A percentile compares a stretch with the other conserved stretches of the same genome.
Evolutionary conservation across 805 yeast species (phyloP).

Genomic region (Spencermartinsiella europaea): DNA sequence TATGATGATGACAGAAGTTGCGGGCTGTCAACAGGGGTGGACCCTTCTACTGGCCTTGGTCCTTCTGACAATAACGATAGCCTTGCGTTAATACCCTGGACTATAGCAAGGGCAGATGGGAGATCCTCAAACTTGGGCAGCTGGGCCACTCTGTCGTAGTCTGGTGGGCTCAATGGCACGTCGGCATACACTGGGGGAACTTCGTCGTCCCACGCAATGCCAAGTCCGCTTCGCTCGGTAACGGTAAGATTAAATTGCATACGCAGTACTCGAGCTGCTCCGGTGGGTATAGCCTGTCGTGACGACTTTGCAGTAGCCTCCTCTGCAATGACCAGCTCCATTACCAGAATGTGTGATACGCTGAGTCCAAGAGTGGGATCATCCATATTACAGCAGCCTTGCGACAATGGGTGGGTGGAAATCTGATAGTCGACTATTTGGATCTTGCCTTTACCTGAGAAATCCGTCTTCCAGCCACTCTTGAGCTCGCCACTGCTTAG

Average conservation of each 20-base stretch:
- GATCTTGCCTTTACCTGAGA: conserved; percentile 67
- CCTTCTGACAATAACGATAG: background rate
- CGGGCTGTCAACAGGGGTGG: background rate
- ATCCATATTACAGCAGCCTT: conserved; percentile 71
- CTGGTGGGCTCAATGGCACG: conserved; percentile 85
- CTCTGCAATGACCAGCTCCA: conserved; percentile 93
- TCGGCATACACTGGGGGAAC: conserved; percentile 96
- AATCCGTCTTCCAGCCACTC: conserved; percentile 95
- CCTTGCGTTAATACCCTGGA: conserved; percentile 17
- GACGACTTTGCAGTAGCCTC: conserved; percentile 41
- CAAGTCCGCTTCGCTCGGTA: conserved; percentile 90
- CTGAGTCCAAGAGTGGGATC: conserved; percentile 76
- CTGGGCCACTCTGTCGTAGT: conserved; percentile 42
- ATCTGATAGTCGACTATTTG: conserved; percentile 45
- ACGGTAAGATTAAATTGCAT: conserved; percentile 87
- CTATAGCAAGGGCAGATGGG: conserved; percentile 9
- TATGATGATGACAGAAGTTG: too few species aligned
- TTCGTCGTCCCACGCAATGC: conserved; percentile 98
- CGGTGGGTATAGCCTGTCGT: conserved; percentile 49
- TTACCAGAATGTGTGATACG: conserved; percentile 69
- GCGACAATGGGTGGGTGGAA: conserved; percentile 36
- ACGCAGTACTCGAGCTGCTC: conserved; percentile 88
- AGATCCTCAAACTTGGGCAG: conserved; percentile 19
- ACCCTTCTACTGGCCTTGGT: background rate
- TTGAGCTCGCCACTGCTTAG: conserved; percentile 76